Conservation (phyloP, 2,329 filamentous ascomycete species). For the Nemania bipapillata region DNA sequence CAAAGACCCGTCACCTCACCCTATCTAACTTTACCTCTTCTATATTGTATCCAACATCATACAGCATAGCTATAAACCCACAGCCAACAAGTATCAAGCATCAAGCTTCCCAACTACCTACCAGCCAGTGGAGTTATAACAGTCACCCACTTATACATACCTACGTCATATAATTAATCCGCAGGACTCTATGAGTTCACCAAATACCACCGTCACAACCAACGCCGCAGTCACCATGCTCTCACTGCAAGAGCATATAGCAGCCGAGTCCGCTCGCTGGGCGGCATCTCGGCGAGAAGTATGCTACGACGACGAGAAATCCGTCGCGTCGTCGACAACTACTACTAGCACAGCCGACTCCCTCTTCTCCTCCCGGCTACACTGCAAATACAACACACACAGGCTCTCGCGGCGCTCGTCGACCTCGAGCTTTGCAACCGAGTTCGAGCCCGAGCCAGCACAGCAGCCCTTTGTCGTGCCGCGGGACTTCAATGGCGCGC, state of each 20-base stretch:
- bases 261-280: slow-evolving; percentile 45
- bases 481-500: slow-evolving; percentile 43
- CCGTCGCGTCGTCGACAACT: slow-evolving; percentile 32
- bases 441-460: slow-evolving; percentile 37
- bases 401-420: slow-evolving; percentile 46
- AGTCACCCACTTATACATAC: slow-evolving; percentile 2
- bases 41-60: neutral
- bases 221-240: slow-evolving; percentile 39
- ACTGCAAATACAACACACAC: slow-evolving; percentile 34
- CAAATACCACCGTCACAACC: slow-evolving; percentile 27
- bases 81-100: neutral
- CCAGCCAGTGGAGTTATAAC: neutral
- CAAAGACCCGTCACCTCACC: slow-evolving; percentile 20
- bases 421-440: slow-evolving; percentile 45
- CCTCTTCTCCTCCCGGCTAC: slow-evolving; percentile 42
- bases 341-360: slow-evolving; percentile 32
- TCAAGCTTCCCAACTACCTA: neutral
- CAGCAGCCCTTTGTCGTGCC: slow-evolving; percentile 40
- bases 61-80: slow-evolving; percentile 3
- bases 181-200: slow-evolving; percentile 3
- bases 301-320: slow-evolving; percentile 32
- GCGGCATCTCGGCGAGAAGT: slow-evolving; percentile 31
- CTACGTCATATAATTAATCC: slow-evolving; percentile 27
- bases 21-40: neutral
- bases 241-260: slow-evolving; percentile 44